Base-by-base conservation (phyloP, 2,329 filamentous ascomycete species). In the Xylariales sp. region DNA sequence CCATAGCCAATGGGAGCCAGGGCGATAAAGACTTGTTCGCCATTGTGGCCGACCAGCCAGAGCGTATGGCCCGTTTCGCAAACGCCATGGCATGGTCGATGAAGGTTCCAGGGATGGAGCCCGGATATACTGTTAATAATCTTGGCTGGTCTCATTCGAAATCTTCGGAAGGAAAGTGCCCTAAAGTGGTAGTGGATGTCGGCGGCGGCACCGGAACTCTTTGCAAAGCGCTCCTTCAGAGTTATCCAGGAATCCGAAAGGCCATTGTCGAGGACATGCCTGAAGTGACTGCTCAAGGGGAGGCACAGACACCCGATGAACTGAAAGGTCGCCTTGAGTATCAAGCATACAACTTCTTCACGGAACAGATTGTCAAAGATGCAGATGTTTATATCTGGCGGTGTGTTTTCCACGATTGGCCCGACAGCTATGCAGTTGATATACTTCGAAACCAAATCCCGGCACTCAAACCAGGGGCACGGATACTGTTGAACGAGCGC, bases 361-460 rank as follows among this genome's bases (percentile, higher is more conserved):
- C 38, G 4, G 33, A 47, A 12, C 42, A 51, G 32, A 20, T 38
- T 12, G 24, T 49, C n/a, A 40, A 35, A 28, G 20, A 20, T 19
- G 46, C 44, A 10, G 44, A 50, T 18, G 46, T 45, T 11, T 51
- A 50, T 27, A 37, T 51, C 10, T 51, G 50, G 24, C 33, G 46
- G 8, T 42, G 36, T 14, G 47, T 51, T 5, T 36, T 51, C n/a
- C 48, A 50, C 22, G 43, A 50, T 24, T 51, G 46, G 49, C 36
- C 45, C 7, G 48, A 51, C 25, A 40, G 32, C 15, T 45, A 45
- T 35, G 40, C 42, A 10, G 34, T 45, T n/a, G 24, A 35, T 6
- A 50, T 51, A 20, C 39, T 51, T 2, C 18, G 31, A 12, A 46
- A 42, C 16, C 42, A 44, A 19, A 42, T 49, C n/a, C 49, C 48